Conservation (phyloP, 352 stramenopile species). For the Phytophthora megakarya region DNA sequence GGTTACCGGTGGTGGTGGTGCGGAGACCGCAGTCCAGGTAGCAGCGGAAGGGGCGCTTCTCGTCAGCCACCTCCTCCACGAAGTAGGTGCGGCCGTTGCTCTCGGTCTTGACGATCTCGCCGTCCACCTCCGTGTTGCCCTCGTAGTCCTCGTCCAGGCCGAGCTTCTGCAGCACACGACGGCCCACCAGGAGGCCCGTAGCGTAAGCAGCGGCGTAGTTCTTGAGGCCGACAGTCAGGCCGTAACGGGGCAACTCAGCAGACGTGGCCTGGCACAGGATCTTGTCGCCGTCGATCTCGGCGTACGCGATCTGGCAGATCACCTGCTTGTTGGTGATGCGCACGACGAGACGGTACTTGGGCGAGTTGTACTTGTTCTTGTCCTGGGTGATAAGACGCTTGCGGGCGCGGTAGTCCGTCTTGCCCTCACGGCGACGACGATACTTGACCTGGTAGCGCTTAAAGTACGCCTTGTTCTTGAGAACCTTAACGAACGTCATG, state of each 20-base stretch:
- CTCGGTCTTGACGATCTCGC: conserved; percentile 95
- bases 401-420: conserved; percentile 99
- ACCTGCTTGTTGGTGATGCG: conserved; percentile 97
- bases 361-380: conserved; percentile 99
- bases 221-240: conserved; percentile 97
- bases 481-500: conserved; percentile 98
- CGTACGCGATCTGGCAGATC: conserved; percentile 99
- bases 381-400: conserved; percentile 98
- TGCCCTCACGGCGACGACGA: conserved; percentile 97
- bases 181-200: conserved; percentile 94
- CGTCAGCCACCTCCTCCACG: conserved; percentile 98
- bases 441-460: conserved; percentile 99
- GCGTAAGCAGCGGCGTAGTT: conserved; percentile 99
- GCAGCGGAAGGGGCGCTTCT: conserved; percentile 97
- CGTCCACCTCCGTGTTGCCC: conserved; percentile 96
- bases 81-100: conserved; percentile 98
- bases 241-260: conserved; percentile 97
- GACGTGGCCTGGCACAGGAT: conserved; percentile 94
- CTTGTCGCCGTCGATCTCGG: conserved; percentile 98
- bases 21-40: conserved; percentile 98
- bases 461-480: conserved; percentile 99
- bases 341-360: conserved; percentile 97
- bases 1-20: conserved; percentile 97
- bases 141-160: conserved; percentile 98
- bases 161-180: conserved; percentile 97